Evolutionary conservation across 2,329 filamentous ascomycete genomes (phyloP), one percentile per base, ranked within the genome.

Genomic region (Cephalotrichum gorgonifer): DNA sequence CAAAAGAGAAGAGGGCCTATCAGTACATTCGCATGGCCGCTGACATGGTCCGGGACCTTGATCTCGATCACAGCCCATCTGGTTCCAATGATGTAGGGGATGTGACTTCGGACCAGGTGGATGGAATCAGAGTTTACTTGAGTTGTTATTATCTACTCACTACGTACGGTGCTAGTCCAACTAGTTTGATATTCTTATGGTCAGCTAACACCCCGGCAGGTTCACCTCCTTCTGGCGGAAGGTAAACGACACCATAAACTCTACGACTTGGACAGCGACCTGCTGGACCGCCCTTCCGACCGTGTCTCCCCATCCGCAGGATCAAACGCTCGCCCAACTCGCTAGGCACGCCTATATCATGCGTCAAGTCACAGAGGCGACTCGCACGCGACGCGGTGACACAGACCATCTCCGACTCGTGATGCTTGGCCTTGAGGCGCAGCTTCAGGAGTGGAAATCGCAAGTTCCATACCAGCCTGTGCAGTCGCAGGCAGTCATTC

Each of bases 11-110:
- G 52, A 72, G 76, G 35, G 62, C 67, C 1, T 62, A 66, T 5
- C 74, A 77, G 49, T 78, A 78, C 54, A 56, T 75, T 5, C 67
- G 71, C 23, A 78, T 78, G 73, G 68, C 68, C 0, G 64, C 67
- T 15, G 75, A 78, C 49, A 64, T 78, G 8, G 57, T 73, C 7
- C 63, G 62, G 8, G 75, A 78, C 49, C 64, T 78, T 1, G 73
- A 74, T 6, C 57, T 78, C 2, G 69, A 75, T 23, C 62, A 70
- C 22, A 68, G 70, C 28, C 53, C 57, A 1, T 56, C 52, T 2
- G 46, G 51, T 6, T 17, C 52, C 5, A 22, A 42, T 41, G 12
- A n/a, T 6, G 2, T 9, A 22, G 35, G n/a, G 12, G 35, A 31
- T 14, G 5, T 30, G 3, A 41, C 45, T 20, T 9, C 28, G 22